Evolutionary conservation across 108 stramenopile genomes (phyloP).

Genomic region (Skeletonema grethae): DNA sequence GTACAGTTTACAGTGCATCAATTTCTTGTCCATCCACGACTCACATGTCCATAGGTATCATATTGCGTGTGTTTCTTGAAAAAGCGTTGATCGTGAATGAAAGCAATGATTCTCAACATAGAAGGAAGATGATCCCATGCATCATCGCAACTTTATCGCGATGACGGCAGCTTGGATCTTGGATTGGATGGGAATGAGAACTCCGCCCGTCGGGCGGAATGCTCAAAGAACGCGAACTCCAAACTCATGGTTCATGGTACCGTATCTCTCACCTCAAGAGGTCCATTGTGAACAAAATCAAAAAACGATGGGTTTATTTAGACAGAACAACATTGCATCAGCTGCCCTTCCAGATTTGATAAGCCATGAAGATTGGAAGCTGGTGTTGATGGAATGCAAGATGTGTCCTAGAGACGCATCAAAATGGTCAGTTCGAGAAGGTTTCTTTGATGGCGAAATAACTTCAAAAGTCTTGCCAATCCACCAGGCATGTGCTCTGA

Average conservation of each 20-base stretch:
- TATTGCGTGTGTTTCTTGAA: no score
- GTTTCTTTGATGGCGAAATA: conserved; percentile 73
- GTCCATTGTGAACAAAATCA: not conserved
- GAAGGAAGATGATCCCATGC: not conserved
- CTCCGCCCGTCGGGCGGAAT: no score
- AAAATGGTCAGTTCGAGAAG: conserved; percentile 23
- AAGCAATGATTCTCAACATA: no score
- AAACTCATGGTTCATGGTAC: not conserved
- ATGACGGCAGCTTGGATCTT: no score
- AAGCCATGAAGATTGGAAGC: conserved; percentile 38
- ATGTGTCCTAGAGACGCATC: conserved; percentile 8
- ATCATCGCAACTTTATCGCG: no score
- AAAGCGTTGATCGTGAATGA: no score
- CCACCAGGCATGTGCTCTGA: conserved; percentile 59
- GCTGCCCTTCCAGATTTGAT: conserved; percentile 26
- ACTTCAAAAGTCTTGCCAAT: conserved; percentile 63
- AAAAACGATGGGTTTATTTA: not conserved
- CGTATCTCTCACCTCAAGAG: no score
- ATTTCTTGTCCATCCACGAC: no score
- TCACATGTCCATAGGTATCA: no score
- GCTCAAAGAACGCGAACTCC: not conserved
- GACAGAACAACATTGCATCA: not conserved
- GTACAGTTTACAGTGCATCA: no score
- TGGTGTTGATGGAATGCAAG: conserved; percentile 22
- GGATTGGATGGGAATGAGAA: no score